A percentile compares a stretch with the other conserved stretches of the same genome.
phyloP scores from a whole-genome alignment of 2,329 filamentous ascomycete genomes.

The Claviceps africana region DNA sequence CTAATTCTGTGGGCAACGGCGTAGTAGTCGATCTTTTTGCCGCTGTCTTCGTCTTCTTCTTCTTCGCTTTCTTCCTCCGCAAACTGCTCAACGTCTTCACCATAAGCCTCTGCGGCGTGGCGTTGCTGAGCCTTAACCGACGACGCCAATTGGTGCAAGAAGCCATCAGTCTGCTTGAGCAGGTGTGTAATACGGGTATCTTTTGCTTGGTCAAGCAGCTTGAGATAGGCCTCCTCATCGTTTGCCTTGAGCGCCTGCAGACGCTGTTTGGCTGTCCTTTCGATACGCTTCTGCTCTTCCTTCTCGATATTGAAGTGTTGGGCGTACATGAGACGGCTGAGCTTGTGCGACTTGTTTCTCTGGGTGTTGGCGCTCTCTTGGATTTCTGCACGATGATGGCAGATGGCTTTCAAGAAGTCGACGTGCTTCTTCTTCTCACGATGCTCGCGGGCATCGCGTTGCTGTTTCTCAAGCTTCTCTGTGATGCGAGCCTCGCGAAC shows the following conservation, averaged over 20 bases:
- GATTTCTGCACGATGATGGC: slow-evolving; percentile 69
- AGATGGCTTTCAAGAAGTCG: slow-evolving; percentile 79
- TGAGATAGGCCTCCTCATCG: slow-evolving; percentile 97
- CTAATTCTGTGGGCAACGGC: slow-evolving; percentile 92
- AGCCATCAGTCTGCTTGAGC: slow-evolving; percentile 91
- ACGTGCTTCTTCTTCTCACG: slow-evolving; percentile 96
- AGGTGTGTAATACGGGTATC: slow-evolving; percentile 98
- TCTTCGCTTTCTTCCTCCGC: slow-evolving; percentile 54
- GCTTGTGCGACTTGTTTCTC: slow-evolving; percentile 64
- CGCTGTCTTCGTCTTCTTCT: slow-evolving; percentile 54
- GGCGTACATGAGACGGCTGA: slow-evolving; percentile 74
- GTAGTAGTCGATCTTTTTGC: slow-evolving; percentile 92
- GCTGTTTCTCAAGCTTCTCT: slow-evolving; percentile 97
- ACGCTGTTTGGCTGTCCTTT: slow-evolving; percentile 97
- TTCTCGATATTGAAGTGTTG: slow-evolving; percentile 97
- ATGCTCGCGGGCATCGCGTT: slow-evolving; percentile 87
- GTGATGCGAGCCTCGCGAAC: slow-evolving; percentile 91
- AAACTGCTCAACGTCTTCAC: slow-evolving; percentile 39
- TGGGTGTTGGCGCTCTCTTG: slow-evolving; percentile 52
- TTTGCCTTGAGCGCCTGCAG: slow-evolving; percentile 96
- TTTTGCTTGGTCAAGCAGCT: slow-evolving; percentile 94
- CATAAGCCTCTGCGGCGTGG: slow-evolving; percentile 65
- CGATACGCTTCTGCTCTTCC: slow-evolving; percentile 96
- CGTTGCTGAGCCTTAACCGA: slow-evolving; percentile 93
- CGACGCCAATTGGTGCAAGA: slow-evolving; percentile 86